Conservation (phyloP, 2,329 filamentous ascomycete species). For the Hypoxylon sp. region DNA sequence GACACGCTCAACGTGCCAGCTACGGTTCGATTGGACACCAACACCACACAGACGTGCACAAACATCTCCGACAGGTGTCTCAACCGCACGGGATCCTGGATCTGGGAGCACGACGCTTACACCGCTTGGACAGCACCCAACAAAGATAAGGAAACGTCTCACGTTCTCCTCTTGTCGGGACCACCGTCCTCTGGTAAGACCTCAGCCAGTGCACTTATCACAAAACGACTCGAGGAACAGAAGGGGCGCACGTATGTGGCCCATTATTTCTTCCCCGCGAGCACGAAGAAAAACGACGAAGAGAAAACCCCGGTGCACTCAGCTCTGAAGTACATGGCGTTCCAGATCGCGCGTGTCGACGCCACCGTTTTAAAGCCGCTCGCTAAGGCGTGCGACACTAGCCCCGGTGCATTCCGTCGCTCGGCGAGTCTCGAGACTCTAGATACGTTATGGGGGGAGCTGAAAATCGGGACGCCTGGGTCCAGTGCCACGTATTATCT, state of each 20-base stretch:
- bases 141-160: conserved; percentile 30
- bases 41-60: conserved; percentile 43
- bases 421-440: conserved; percentile 22
- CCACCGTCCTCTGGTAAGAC: conserved; percentile 45
- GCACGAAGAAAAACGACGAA: conserved; percentile 40
- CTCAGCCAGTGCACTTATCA: conserved; percentile 40
- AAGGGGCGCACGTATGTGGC: conserved; percentile 44
- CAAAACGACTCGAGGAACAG: conserved; percentile 44
- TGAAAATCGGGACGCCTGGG: conserved; percentile 39
- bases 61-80: conserved; percentile 31
- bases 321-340: conserved; percentile 47
- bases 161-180: conserved; percentile 42
- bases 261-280: conserved; percentile 46
- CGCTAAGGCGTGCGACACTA: conserved; percentile 40
- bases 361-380: conserved; percentile 36
- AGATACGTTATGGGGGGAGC: conserved; percentile 35
- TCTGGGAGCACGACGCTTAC: conserved; percentile 36
- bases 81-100: conserved; percentile 30
- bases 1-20: conserved; percentile 33
- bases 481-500: conserved; percentile 42
- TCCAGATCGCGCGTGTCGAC: conserved; percentile 48
- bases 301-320: conserved; percentile 40
- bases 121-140: conserved; percentile 27
- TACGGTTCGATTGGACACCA: conserved; percentile 41
- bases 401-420: conserved; percentile 19